Percentiles rank a stretch among this genome's conserved stretches.
Evolutionary conservation across 2,329 filamentous ascomycete genomes (phyloP).

Genomic region (Akanthomyces lecanii): DNA sequence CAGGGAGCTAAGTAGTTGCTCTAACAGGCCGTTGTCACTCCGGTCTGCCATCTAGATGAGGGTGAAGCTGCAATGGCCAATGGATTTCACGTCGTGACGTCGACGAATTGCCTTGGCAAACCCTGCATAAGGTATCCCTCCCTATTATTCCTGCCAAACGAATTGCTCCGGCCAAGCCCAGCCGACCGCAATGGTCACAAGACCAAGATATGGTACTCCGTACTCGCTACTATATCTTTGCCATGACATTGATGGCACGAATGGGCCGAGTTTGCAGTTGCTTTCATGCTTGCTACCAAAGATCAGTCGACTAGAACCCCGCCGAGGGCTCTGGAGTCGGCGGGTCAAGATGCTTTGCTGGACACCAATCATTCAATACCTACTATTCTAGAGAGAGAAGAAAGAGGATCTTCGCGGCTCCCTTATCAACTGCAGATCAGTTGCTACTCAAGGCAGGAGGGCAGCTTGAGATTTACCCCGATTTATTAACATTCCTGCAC

Average conservation of each 20-base stretch:
- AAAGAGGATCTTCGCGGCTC: neutral
- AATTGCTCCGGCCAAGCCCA: neutral
- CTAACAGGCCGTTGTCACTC: neutral
- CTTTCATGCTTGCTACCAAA: neutral
- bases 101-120: neutral
- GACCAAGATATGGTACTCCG: neutral
- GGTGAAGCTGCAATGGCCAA: neutral
- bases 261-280: neutral
- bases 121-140: neutral
- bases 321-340: neutral
- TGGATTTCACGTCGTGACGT: neutral
- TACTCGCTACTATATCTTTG: neutral
- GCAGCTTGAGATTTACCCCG: neutral
- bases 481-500: neutral
- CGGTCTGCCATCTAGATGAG: neutral
- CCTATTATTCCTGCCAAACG: neutral
- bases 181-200: neutral
- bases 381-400: neutral
- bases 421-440: neutral
- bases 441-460: constrained; percentile 1
- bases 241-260: neutral
- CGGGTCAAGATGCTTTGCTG: neutral
- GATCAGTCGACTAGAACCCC: neutral
- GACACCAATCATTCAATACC: neutral
- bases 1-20: neutral